These are phyloP conservation scores for Penicillium paneum DNA, from an alignment of 2,329 filamentous ascomycete species.

Conservation along the genomic window DNA sequence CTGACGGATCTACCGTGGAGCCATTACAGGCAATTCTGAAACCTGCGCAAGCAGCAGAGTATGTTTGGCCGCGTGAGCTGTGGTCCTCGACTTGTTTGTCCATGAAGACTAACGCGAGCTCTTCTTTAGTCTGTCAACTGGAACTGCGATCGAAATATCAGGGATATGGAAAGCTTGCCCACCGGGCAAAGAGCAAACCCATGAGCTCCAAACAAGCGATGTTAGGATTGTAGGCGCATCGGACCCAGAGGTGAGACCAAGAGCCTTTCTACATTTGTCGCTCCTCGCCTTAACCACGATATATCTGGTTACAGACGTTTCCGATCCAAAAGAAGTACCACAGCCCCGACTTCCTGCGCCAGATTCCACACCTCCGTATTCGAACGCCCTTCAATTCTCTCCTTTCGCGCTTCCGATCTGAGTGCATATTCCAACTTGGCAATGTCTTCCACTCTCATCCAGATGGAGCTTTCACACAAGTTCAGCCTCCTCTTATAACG, in stretches of 20 bases:
- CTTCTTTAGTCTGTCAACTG: conserved; percentile 67
- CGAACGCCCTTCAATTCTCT: conserved; percentile 78
- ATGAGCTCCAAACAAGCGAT: conserved; percentile 73
- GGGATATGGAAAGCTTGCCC: conserved; percentile 74
- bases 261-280: not conserved
- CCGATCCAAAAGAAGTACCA: conserved; percentile 98
- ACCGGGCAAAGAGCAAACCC: conserved; percentile 63
- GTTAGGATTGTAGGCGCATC: conserved; percentile 72
- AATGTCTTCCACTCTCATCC: conserved; percentile 67
- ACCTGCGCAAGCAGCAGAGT: conserved; percentile 70
- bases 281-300: conserved; percentile 9
- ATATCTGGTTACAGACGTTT: conserved; percentile 60
- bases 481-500: conserved; percentile 89
- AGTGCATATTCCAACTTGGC: conserved; percentile 68
- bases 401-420: conserved; percentile 77
- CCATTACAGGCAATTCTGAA: conserved; percentile 78
- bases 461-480: conserved; percentile 61
- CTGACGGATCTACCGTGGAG: conserved; percentile 79
- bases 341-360: conserved; percentile 80
- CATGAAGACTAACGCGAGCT: conserved; percentile 21
- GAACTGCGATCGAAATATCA: conserved; percentile 71
- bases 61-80: conserved; percentile 33
- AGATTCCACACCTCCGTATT: conserved; percentile 79
- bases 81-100: not conserved
- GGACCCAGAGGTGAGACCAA: conserved; percentile 67